Evolutionary conservation across 257 asterid genomes (phyloP).

Genomic region (Rehmannia glutinosa): DNA sequence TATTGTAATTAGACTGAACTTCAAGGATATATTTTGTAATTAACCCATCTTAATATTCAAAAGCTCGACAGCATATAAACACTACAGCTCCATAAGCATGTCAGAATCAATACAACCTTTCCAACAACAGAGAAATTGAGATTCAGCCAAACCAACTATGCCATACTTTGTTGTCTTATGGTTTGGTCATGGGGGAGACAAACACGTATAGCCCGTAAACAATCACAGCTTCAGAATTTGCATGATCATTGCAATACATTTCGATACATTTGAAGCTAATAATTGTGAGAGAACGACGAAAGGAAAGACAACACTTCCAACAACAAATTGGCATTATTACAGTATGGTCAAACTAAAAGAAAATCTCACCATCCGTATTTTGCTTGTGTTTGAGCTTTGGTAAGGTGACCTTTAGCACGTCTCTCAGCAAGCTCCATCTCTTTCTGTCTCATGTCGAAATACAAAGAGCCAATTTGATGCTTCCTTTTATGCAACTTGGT

Average conservation of each 20-base stretch:
- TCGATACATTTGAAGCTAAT: neutral
- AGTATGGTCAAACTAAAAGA: neutral
- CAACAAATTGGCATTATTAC: constrained; percentile 2
- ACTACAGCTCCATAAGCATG: neutral
- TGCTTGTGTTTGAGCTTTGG: constrained; percentile 98
- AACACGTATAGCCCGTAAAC: neutral
- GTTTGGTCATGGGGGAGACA: neutral
- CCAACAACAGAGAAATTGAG: neutral
- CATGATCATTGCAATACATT: neutral
- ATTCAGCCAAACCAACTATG: neutral
- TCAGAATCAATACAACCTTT: neutral
- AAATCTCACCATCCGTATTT: constrained; percentile 83
- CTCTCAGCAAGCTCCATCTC: constrained; percentile 84
- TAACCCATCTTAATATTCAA: too few relatives aligned
- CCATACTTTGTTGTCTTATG: neutral
- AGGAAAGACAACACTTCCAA: neutral
- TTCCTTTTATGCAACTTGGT: constrained; percentile 87
- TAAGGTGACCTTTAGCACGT: constrained; percentile 69
- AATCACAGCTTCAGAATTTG: neutral
- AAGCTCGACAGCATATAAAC: too few relatives aligned
- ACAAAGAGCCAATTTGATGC: constrained; percentile 85
- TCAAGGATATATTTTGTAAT: too few relatives aligned
- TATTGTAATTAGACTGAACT: too few relatives aligned
- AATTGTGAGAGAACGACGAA: neutral
- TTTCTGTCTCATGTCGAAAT: constrained; percentile 78